phyloP scores from a whole-genome alignment of 371 early-diverging fungal species.

The Rhizopus microsporus region DNA sequence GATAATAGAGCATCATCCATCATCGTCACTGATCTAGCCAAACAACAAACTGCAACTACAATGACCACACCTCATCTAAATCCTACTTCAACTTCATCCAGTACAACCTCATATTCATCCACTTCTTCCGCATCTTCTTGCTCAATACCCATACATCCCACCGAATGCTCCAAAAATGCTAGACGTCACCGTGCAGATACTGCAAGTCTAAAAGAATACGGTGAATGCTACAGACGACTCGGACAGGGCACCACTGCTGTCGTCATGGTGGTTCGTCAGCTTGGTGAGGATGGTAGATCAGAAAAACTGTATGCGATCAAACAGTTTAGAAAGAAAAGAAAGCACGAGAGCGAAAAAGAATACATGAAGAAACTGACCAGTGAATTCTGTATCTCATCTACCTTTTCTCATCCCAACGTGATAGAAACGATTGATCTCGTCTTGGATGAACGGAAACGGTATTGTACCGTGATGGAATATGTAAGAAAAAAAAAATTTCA shows the following conservation, averaged over 20 bases:
- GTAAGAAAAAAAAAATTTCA: conserved; percentile 30
- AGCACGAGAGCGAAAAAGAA: conserved; percentile 83
- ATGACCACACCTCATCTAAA: conserved; percentile 8
- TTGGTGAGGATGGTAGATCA: conserved; percentile 38
- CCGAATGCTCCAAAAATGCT: background rate
- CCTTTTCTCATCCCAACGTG: conserved; percentile 78
- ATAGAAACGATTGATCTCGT: conserved; percentile 92
- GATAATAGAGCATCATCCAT: conserved; percentile 19
- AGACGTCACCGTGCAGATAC: conserved; percentile 32
- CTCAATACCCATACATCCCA: background rate
- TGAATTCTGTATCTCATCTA: conserved; percentile 92
- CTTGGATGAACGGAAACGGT: conserved; percentile 84
- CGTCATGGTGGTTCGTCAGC: conserved; percentile 83
- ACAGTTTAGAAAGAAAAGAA: conserved; percentile 84
- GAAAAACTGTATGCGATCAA: conserved; percentile 89
- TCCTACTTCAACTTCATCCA: conserved; percentile 20
- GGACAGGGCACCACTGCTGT: conserved; percentile 93
- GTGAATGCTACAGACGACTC: conserved; percentile 74
- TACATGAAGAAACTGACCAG: conserved; percentile 88
- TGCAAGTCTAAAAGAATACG: conserved; percentile 68
- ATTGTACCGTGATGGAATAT: conserved; percentile 96
- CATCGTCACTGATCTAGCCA: conserved; percentile 22
- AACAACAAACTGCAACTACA: conserved; percentile 18
- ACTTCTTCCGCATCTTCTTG: conserved; percentile 5
- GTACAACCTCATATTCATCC: conserved; percentile 23